These are phyloP conservation scores for Camelina hispida DNA, from an alignment of 345 rosid species.

Conservation along the genomic window DNA sequence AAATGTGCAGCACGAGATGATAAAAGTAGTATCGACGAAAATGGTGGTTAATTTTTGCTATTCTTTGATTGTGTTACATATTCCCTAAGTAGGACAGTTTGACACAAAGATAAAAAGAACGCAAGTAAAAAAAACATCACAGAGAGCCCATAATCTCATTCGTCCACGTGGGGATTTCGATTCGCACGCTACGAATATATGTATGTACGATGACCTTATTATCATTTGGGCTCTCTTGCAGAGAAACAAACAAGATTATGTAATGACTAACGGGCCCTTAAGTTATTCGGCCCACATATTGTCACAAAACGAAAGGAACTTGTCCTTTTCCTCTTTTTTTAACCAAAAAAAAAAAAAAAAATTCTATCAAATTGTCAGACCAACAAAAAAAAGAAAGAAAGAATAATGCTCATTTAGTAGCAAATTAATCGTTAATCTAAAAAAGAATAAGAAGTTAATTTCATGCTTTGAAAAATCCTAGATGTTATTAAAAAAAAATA, in stretches of 20 bases:
- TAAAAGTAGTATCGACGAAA: conserved; percentile 8
- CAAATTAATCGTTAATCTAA: too few species aligned
- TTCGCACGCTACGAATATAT: not conserved
- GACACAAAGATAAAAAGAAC: not conserved
- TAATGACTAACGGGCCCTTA: conserved; percentile 4
- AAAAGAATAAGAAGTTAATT: too few species aligned
- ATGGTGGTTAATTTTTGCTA: not conserved
- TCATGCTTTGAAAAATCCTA: too few species aligned
- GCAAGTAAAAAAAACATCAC: too few species aligned
- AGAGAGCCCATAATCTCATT: not conserved
- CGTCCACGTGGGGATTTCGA: conserved; percentile 8
- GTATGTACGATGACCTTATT: not conserved
- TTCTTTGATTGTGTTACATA: not conserved
- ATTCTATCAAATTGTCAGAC: not conserved
- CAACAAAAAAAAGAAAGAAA: not conserved
- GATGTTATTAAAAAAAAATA: too few species aligned
- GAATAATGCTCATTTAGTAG: too few species aligned
- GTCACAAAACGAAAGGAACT: not conserved
- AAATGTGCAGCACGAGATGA: conserved; percentile 12
- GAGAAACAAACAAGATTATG: not conserved
- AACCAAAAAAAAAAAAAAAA: not conserved
- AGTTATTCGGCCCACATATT: not conserved
- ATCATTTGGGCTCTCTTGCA: conserved; percentile 11
- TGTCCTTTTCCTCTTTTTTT: not conserved
- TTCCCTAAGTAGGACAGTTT: not conserved